A percentile compares a stretch with the other conserved stretches of the same genome.
These are phyloP conservation scores for Protostelium mycophagum DNA, from an alignment of 78 protist genomes.

Conservation along the genomic window DNA sequence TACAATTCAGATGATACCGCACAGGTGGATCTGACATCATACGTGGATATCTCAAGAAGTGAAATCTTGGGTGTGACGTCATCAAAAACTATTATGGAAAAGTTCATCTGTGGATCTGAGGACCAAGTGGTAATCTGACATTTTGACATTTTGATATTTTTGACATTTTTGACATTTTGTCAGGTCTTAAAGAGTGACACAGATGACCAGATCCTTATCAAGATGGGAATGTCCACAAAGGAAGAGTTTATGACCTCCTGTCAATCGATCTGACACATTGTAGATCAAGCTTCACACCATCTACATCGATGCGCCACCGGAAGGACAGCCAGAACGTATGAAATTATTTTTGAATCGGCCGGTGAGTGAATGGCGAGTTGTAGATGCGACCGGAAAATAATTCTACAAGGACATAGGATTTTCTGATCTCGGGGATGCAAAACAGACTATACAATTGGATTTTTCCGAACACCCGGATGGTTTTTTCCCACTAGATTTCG, in stretches of 20 bases:
- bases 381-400: neutral
- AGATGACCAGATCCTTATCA: neutral
- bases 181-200: neutral
- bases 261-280: neutral
- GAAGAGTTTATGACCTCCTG: neutral
- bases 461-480: neutral
- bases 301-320: neutral
- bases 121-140: neutral
- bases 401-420: neutral
- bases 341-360: neutral
- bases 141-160: too few species aligned
- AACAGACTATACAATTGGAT: neutral
- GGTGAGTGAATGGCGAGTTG: neutral
- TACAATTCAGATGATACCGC: too few species aligned
- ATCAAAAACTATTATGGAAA: neutral
- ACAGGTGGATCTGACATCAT: neutral
- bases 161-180: too few species aligned
- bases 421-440: neutral
- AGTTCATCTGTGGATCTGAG: neutral
- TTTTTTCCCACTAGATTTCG: neutral
- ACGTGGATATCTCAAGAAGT: neutral
- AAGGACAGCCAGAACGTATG: neutral
- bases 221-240: neutral
- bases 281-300: neutral
- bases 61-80: neutral